phyloP scores from a whole-genome alignment of 148 eudicot species.

The Oxyria digyna region DNA sequence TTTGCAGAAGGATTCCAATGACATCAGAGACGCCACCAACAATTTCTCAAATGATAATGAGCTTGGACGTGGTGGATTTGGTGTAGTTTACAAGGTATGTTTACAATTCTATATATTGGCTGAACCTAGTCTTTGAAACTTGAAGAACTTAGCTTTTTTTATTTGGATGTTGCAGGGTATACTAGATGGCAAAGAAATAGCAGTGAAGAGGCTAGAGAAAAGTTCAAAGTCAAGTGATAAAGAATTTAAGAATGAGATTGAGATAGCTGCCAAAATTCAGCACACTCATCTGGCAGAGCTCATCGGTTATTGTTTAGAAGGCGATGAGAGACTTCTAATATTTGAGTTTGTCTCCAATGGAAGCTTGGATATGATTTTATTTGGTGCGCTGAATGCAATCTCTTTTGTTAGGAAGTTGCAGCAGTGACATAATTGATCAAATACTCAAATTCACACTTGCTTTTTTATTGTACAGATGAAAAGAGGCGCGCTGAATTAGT shows the following conservation, averaged over 20 bases:
- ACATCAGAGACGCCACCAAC: conserved; percentile 26
- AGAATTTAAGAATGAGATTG: not conserved
- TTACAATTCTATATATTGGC: not conserved
- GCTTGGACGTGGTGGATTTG: conserved; percentile 22
- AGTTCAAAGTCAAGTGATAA: not conserved
- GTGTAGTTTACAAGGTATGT: conserved; percentile 10
- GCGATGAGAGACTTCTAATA: not conserved
- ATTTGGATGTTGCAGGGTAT: not conserved
- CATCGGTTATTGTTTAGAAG: not conserved
- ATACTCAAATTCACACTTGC: not conserved
- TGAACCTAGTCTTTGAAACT: not conserved
- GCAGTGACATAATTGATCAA: not conserved
- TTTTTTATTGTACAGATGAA: conserved; percentile 22
- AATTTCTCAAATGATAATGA: conserved; percentile 26
- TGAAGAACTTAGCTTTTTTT: not conserved
- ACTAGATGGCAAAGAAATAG: not conserved
- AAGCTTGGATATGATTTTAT: not conserved
- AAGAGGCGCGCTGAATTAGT: conserved; percentile 16
- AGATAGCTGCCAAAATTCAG: not conserved
- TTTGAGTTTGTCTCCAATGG: not conserved
- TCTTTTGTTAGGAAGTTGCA: no score
- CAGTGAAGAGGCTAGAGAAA: not conserved
- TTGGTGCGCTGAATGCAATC: not conserved
- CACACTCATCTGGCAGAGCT: not conserved
- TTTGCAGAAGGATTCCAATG: not conserved